A percentile compares a stretch with the other conserved stretches of the same genome.
Evolutionary conservation across 495 filamentous ascomycete genomes (phyloP).

Genomic region (Tuber melanosporum): DNA sequence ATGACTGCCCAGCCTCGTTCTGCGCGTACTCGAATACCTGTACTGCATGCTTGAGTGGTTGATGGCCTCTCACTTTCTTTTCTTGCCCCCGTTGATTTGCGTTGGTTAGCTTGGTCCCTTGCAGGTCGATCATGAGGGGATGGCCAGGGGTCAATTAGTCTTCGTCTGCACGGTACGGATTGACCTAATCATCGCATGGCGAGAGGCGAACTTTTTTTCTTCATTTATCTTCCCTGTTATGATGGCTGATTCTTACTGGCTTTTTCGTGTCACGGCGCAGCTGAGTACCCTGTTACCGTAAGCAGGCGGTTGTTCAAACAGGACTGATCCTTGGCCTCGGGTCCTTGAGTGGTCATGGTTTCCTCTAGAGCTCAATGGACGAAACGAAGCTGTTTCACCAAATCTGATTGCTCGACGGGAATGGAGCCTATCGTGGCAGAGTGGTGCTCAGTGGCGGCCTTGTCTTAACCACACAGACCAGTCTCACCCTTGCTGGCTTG

Average conservation of each 20-base stretch:
- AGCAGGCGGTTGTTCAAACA: conserved; percentile 4
- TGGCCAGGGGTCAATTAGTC: neutral
- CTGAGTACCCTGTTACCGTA: neutral
- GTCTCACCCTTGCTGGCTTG: neutral
- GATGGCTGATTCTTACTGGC: neutral
- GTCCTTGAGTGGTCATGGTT: neutral
- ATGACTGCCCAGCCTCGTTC: neutral
- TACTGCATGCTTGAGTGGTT: neutral
- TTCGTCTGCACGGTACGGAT: neutral
- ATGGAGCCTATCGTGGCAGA: neutral
- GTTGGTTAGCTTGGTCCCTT: neutral
- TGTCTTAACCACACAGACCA: neutral
- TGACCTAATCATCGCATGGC: neutral
- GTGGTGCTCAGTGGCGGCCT: neutral
- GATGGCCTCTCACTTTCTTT: neutral
- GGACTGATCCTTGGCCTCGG: neutral
- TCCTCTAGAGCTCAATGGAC: neutral
- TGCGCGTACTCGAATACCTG: neutral
- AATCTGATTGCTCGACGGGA: neutral
- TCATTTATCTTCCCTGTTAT: neutral
- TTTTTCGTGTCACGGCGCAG: neutral
- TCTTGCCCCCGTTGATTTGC: neutral
- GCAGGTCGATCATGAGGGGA: neutral
- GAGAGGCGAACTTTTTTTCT: neutral
- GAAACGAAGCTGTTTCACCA: conserved; percentile 5